Percentiles rank a stretch among this genome's conserved stretches.
Conservation (phyloP, 768 basidiomycete species). For the Hydnomerulius pinastri region DNA sequence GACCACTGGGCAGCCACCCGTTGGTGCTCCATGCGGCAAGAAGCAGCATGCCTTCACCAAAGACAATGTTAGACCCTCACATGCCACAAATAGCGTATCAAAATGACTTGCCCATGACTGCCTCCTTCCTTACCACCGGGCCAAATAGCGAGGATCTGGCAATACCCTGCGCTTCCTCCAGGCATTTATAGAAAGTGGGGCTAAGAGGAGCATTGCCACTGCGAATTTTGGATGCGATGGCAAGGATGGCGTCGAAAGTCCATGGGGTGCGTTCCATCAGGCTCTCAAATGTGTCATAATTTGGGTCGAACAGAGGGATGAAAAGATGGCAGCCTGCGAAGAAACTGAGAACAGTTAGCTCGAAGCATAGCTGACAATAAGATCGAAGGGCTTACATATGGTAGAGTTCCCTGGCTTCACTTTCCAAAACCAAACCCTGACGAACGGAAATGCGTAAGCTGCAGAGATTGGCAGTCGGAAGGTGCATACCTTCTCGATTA, state of each 20-base stretch:
- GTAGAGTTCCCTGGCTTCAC: constrained; percentile 87
- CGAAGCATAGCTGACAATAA: not conserved
- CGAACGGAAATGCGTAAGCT: constrained; percentile 1
- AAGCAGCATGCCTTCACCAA: constrained; percentile 75
- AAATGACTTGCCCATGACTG: constrained; percentile 72
- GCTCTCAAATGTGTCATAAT: constrained; percentile 91
- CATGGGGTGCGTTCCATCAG: constrained; percentile 92
- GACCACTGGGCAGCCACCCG: constrained; percentile 93
- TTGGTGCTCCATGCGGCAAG: constrained; percentile 93
- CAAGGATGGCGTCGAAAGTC: constrained; percentile 93
- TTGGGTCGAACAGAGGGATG: constrained; percentile 92
- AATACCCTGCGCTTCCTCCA: constrained; percentile 95
- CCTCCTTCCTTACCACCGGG: constrained; percentile 92
- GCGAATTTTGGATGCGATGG: constrained; percentile 89
- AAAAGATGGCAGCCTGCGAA: constrained; percentile 96
- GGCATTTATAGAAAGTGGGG: constrained; percentile 84
- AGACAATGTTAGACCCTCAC: constrained; percentile 2
- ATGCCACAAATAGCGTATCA: constrained; percentile 5
- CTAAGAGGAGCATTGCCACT: constrained; percentile 86
- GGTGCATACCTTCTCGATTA: constrained; percentile 73
- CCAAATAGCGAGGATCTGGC: constrained; percentile 93
- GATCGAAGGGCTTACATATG: constrained; percentile 65
- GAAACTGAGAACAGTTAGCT: constrained; percentile 56
- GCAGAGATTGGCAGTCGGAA: not conserved
- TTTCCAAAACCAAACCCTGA: constrained; percentile 82